These are phyloP conservation scores for Cucurbita ficifolia DNA, from an alignment of 306 rosid species.

Conservation along the genomic window DNA sequence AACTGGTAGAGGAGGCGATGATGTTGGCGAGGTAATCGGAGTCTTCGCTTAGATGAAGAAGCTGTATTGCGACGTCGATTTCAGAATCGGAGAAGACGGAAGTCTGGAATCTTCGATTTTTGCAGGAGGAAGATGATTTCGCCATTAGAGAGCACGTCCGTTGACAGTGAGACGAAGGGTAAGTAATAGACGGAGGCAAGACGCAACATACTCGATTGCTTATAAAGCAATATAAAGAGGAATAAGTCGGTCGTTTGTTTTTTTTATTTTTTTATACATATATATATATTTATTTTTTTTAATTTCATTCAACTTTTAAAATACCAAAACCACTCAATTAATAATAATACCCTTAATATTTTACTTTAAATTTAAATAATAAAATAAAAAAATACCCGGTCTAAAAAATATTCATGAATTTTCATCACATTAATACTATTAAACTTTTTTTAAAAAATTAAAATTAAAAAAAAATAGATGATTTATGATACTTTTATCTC, in stretches of 20 bases:
- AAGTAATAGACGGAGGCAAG: neutral
- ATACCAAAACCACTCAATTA: too few relatives aligned
- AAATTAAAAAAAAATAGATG: too few relatives aligned
- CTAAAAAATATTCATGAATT: too few relatives aligned
- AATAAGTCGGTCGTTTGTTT: neutral
- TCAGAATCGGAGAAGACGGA: neutral
- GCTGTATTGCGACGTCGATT: conserved; percentile 4
- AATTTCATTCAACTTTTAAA: too few relatives aligned
- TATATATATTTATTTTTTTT: too few relatives aligned
- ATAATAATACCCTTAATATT: too few relatives aligned
- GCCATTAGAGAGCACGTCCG: neutral
- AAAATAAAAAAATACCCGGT: too few relatives aligned
- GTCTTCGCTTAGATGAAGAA: conserved; percentile 5
- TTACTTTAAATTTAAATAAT: too few relatives aligned
- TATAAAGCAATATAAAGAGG: neutral
- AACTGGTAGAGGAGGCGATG: neutral
- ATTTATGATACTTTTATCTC: too few relatives aligned
- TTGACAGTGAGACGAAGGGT: conserved; percentile 1
- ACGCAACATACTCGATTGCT: neutral
- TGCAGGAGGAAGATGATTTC: neutral
- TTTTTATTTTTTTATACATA: neutral
- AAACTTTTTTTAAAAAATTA: too few relatives aligned
- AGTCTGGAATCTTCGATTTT: neutral
- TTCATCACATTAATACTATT: too few relatives aligned
- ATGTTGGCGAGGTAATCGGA: neutral